Conservation (phyloP, 164 flowering plant species). For the Magnolia changhungtana region DNA sequence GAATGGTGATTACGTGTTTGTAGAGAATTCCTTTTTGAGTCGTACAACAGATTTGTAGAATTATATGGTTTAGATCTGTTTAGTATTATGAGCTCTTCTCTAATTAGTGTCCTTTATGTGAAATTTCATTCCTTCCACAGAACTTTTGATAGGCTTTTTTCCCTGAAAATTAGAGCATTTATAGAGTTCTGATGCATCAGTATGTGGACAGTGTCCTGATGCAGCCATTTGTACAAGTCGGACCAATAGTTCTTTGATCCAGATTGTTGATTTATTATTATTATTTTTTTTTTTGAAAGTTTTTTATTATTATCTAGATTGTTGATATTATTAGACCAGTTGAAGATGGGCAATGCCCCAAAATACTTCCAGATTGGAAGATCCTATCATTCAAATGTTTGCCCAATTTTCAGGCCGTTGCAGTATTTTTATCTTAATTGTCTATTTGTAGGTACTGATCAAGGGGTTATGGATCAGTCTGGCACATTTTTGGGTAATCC, state of each 20-base stretch:
- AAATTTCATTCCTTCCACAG: neutral
- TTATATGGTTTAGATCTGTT: neutral
- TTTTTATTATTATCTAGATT: neutral
- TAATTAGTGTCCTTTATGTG: neutral
- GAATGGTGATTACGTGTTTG: too few species aligned
- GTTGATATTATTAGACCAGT: neutral
- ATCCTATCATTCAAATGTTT: too few species aligned
- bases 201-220: neutral
- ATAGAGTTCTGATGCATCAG: neutral
- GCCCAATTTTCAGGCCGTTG: too few species aligned
- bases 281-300: neutral
- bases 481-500: too few species aligned
- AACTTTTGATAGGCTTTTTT: neutral
- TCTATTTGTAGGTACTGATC: too few species aligned
- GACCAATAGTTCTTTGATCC: neutral
- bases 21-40: too few species aligned
- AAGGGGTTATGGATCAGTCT: too few species aligned
- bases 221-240: neutral
- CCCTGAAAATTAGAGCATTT: neutral
- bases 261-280: neutral
- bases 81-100: neutral
- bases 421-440: too few species aligned
- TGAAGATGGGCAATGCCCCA: too few species aligned
- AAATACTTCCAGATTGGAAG: too few species aligned
- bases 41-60: neutral